phyloP scores from a whole-genome alignment of 768 basidiomycete species.

The Boletus vinaceobasis region DNA sequence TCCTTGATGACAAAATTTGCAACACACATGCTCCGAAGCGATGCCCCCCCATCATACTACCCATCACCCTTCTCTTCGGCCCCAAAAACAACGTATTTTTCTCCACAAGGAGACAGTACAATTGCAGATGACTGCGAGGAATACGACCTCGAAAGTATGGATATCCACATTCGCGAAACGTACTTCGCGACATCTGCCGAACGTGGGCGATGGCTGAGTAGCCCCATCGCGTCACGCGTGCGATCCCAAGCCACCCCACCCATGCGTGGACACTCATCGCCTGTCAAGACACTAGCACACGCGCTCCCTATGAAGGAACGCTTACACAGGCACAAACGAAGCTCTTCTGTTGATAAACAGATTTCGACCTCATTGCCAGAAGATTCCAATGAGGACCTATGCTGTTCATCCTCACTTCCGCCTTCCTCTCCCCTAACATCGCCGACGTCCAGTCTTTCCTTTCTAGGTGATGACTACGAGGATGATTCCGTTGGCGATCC shows the following conservation, averaged over 20 bases:
- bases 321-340: not conserved
- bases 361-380: not conserved
- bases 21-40: not conserved
- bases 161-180: constrained; percentile 41
- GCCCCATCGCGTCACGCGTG: constrained; percentile 37
- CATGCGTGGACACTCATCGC: constrained; percentile 22
- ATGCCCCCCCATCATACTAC: not conserved
- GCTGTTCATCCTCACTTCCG: constrained; percentile 24
- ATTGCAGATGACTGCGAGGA: constrained; percentile 24
- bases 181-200: constrained; percentile 56
- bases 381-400: constrained; percentile 17
- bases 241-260: constrained; percentile 15
- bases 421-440: constrained; percentile 47
- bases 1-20: constrained; percentile 18
- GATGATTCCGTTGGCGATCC: constrained; percentile 10
- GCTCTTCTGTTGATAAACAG: not conserved
- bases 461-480: constrained; percentile 27
- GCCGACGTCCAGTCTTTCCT: constrained; percentile 37
- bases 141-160: constrained; percentile 31
- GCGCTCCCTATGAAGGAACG: constrained; percentile 3
- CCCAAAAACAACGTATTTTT: not conserved
- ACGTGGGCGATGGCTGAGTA: constrained; percentile 56
- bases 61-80: constrained; percentile 1
- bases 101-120: constrained; percentile 14
- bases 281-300: constrained; percentile 12